These are phyloP conservation scores for Coprinopsis marcescibilis DNA, from an alignment of 768 basidiomycete genomes.

Conservation along the genomic window DNA sequence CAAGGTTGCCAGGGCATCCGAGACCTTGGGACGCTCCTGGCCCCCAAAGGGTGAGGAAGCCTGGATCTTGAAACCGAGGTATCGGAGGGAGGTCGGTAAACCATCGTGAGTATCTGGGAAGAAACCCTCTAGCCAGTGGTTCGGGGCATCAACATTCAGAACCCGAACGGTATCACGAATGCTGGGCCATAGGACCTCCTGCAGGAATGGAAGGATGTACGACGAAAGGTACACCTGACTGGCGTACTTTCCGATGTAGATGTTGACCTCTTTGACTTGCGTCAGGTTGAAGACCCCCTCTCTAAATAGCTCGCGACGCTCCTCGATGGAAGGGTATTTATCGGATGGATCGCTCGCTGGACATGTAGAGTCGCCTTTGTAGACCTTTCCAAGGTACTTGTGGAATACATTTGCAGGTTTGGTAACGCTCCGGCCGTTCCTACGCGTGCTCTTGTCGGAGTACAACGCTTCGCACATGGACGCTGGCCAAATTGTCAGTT, in stretches of 20 bases:
- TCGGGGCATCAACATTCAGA: background rate
- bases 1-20: too few species aligned
- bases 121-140: background rate
- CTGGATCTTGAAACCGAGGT: too few species aligned
- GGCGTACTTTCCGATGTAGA: background rate
- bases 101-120: background rate
- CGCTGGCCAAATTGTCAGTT: background rate
- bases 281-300: background rate
- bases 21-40: too few species aligned
- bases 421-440: background rate
- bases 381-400: background rate
- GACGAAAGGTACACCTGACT: background rate
- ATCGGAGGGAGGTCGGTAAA: background rate
- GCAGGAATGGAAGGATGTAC: background rate
- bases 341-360: background rate
- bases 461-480: background rate
- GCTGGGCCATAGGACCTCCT: background rate
- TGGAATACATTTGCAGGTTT: too few species aligned
- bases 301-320: background rate
- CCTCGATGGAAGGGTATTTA: background rate
- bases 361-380: background rate
- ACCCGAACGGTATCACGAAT: background rate
- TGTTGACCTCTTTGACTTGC: background rate
- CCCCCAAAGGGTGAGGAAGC: too few species aligned
- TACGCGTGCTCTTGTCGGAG: background rate